These are phyloP conservation scores for Aspergillus persii DNA, from an alignment of 2,329 filamentous ascomycete species.

Conservation along the genomic window DNA sequence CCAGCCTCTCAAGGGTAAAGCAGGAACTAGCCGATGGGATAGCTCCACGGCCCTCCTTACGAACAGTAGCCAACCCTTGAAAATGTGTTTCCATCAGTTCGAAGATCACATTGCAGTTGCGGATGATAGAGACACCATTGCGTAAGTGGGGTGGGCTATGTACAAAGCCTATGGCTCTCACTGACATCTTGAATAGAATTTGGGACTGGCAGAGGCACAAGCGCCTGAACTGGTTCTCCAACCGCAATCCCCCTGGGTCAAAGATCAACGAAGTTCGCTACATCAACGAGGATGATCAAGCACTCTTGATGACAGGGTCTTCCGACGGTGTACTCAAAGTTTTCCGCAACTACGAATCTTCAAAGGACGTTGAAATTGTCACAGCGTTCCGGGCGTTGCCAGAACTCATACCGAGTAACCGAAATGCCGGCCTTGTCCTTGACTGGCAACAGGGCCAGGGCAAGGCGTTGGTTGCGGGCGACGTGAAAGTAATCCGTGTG, in stretches of 20 bases:
- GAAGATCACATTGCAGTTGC: slow-evolving; percentile 93
- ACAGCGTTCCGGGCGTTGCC: slow-evolving; percentile 89
- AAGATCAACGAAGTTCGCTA: slow-evolving; percentile 94
- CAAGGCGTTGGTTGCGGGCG: slow-evolving; percentile 89
- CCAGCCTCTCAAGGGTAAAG: slow-evolving; percentile 87
- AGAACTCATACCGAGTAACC: slow-evolving; percentile 89
- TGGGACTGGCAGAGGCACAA: slow-evolving; percentile 88
- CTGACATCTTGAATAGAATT: slow-evolving; percentile 48
- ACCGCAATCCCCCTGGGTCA: slow-evolving; percentile 87
- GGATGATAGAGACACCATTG: slow-evolving; percentile 87
- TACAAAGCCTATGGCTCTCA: not conserved
- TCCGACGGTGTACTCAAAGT: slow-evolving; percentile 93
- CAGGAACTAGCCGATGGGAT: slow-evolving; percentile 83
- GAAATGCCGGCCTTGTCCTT: slow-evolving; percentile 93
- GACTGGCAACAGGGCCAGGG: slow-evolving; percentile 99
- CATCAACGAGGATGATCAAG: slow-evolving; percentile 97
- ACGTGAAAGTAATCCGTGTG: slow-evolving; percentile 90
- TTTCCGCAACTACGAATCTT: slow-evolving; percentile 85
- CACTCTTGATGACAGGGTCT: slow-evolving; percentile 88
- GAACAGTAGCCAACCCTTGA: slow-evolving; percentile 83
- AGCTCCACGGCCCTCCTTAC: slow-evolving; percentile 79
- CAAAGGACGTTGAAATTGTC: slow-evolving; percentile 75
- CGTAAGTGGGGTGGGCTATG: slow-evolving; percentile 35
- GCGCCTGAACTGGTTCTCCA: slow-evolving; percentile 81
- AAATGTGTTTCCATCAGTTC: slow-evolving; percentile 96